phyloP scores from a whole-genome alignment of 2,329 filamentous ascomycete genomes.

The Penicillium psychrosexuale region DNA sequence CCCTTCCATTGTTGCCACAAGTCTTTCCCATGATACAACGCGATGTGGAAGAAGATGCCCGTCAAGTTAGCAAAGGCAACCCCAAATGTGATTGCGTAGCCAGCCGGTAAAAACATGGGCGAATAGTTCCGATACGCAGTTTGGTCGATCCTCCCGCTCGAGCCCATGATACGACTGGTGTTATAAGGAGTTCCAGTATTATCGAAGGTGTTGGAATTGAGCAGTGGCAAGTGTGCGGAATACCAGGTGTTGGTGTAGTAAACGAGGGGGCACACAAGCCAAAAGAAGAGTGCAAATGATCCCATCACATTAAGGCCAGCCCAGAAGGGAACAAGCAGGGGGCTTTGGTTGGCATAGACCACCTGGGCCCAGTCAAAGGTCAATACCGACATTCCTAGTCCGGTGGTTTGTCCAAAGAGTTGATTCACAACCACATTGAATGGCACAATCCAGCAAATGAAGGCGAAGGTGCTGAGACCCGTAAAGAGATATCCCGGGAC shows the following conservation, averaged over 20 bases:
- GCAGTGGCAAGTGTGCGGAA: slow-evolving; percentile 60
- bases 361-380: slow-evolving; percentile 76
- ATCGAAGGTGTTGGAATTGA: slow-evolving; percentile 61
- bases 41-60: slow-evolving; percentile 48
- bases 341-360: slow-evolving; percentile 64
- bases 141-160: slow-evolving; percentile 56
- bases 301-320: slow-evolving; percentile 44
- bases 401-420: slow-evolving; percentile 66
- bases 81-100: slow-evolving; percentile 56
- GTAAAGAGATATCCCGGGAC: slow-evolving; percentile 64
- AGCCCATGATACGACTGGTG: slow-evolving; percentile 57
- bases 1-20: slow-evolving; percentile 37
- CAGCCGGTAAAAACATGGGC: slow-evolving; percentile 61
- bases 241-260: slow-evolving; percentile 56
- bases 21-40: slow-evolving; percentile 39
- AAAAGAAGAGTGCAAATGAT: slow-evolving; percentile 45
- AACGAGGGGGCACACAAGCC: slow-evolving; percentile 43
- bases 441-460: slow-evolving; percentile 68
- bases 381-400: slow-evolving; percentile 65
- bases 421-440: slow-evolving; percentile 68
- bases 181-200: slow-evolving; percentile 62
- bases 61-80: slow-evolving; percentile 66
- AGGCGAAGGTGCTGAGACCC: slow-evolving; percentile 66
- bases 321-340: slow-evolving; percentile 62
- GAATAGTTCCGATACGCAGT: slow-evolving; percentile 63